Evolutionary conservation across 768 basidiomycete genomes (phyloP).

Genomic region (Boletus patriciae): DNA sequence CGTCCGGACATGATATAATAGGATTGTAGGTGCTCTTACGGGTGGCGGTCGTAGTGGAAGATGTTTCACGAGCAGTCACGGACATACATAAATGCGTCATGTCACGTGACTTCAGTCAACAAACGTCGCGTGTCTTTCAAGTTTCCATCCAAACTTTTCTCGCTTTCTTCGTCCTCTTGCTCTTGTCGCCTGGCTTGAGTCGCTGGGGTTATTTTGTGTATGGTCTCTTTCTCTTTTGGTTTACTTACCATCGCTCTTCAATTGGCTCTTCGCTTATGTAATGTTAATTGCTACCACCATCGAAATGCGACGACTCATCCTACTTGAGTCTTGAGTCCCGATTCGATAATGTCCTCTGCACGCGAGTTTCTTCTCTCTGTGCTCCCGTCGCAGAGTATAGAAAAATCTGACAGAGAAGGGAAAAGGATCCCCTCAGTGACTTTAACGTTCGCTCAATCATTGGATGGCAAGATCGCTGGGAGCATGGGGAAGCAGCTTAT

Average conservation of each 20-base stretch:
- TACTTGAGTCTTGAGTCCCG: background rate
- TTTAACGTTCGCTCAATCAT: conserved; percentile 80
- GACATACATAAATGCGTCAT: background rate
- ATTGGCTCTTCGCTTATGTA: background rate
- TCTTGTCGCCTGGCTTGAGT: background rate
- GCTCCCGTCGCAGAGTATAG: conserved; percentile 16
- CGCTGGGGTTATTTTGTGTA: background rate
- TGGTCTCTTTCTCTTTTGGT: background rate
- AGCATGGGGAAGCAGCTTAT: conserved; percentile 68
- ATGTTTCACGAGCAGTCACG: background rate
- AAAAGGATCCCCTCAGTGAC: conserved; percentile 61
- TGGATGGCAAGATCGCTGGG: conserved; percentile 89
- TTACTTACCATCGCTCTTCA: background rate
- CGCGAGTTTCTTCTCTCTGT: conserved; percentile 32
- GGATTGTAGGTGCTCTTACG: background rate
- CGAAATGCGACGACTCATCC: too few relatives aligned
- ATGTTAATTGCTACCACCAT: background rate
- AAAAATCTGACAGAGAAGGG: conserved; percentile 17
- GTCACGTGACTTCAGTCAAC: conserved; percentile 10
- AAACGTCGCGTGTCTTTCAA: background rate
- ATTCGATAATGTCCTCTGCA: conserved; percentile 4
- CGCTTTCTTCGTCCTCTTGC: background rate
- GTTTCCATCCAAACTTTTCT: background rate
- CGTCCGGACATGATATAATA: conserved; percentile 68
- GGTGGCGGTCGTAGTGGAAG: conserved; percentile 5